Evolutionary conservation across 345 rosid species (phyloP), one percentile per base, ranked within the genome.

Genomic region (Adansonia digitata): DNA sequence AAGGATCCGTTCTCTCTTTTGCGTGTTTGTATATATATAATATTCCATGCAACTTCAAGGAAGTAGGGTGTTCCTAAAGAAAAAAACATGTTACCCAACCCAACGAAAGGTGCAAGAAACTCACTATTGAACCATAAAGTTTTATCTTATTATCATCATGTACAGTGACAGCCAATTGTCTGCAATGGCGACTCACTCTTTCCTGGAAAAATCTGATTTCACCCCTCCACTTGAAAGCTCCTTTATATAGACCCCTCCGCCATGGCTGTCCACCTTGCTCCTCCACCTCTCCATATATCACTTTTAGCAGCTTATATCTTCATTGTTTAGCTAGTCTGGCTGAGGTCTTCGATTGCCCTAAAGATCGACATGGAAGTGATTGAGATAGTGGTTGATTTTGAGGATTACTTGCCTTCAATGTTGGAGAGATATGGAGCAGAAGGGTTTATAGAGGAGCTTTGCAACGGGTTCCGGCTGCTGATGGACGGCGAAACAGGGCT

Each of bases 381-480:
- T 2, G 83, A 72, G 29, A 70, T 73, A n/a, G 73, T 63, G 4
- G 64, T 81, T 26, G 91, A 84, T 56, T 89, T 89, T 52, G 84
- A 83, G 76, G 93, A 89, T 74, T 81, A 68, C 78, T 84, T 89
- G 27, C 93, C 93, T 1, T 87, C 89, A 0, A 87, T 89, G 93
- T 52, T 83, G 53, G 80, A 74, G 63, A 45, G 79, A 35, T 70
- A 87, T 15, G 93, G 93, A 14, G 74, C 86, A 0, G 89, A 89
- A 71, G 88, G 83, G 51, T 83, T 89, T 45, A 79, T 87, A 5
- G 74, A 75, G 56, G 93, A 89, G 82, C 83, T 89, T 5, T 87
- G 87, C 69, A 76, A 74, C 27, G 93, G 93, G 27, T 89, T 89
- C 62, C 81, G 83, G 24, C 62, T 87, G 75, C 82, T 89, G 70